Evolutionary conservation across 495 filamentous ascomycete species (phyloP).

Genomic region (Hypoxylon fuscum): DNA sequence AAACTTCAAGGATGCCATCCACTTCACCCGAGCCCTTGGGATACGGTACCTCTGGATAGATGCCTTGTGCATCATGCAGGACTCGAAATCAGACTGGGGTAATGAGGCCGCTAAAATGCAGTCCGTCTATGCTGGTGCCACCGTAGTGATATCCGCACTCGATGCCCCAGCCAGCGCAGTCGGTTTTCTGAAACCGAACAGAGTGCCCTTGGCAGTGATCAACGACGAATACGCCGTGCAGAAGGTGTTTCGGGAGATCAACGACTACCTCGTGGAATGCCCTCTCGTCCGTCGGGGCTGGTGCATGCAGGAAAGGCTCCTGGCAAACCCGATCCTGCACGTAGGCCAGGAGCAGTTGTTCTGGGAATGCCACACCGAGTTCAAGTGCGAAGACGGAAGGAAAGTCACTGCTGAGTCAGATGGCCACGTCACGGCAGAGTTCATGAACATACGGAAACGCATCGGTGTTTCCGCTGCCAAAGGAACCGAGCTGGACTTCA

Average conservation of each 20-base stretch:
- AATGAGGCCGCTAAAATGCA: slow-evolving; percentile 38
- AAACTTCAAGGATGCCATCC: slow-evolving; percentile 43
- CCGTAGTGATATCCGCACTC: slow-evolving; percentile 35
- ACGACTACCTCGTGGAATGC: slow-evolving; percentile 32
- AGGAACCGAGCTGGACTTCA: slow-evolving; percentile 14
- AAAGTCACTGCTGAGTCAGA: slow-evolving; percentile 5
- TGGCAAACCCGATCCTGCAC: slow-evolving; percentile 28
- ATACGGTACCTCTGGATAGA: slow-evolving; percentile 47
- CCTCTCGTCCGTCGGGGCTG: slow-evolving; percentile 35
- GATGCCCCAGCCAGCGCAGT: slow-evolving; percentile 6
- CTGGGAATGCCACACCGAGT: slow-evolving; percentile 31
- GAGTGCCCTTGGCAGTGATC: slow-evolving; percentile 5
- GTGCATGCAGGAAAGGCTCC: slow-evolving; percentile 37
- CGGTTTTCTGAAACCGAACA: slow-evolving; percentile 31
- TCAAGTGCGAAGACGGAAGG: slow-evolving; percentile 25
- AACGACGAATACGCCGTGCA: slow-evolving; percentile 26
- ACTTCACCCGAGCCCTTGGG: slow-evolving; percentile 34
- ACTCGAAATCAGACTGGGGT: slow-evolving; percentile 31
- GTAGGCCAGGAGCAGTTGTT: slow-evolving; percentile 35
- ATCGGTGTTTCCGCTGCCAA: slow-evolving; percentile 15
- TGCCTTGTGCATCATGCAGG: slow-evolving; percentile 47
- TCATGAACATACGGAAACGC: slow-evolving; percentile 19
- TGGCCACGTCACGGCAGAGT: slow-evolving; percentile 21
- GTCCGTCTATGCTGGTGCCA: slow-evolving; percentile 33
- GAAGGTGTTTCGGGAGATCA: slow-evolving; percentile 24